phyloP scores from a whole-genome alignment of 805 yeast species.

The Zygotorulaspora sp. region DNA sequence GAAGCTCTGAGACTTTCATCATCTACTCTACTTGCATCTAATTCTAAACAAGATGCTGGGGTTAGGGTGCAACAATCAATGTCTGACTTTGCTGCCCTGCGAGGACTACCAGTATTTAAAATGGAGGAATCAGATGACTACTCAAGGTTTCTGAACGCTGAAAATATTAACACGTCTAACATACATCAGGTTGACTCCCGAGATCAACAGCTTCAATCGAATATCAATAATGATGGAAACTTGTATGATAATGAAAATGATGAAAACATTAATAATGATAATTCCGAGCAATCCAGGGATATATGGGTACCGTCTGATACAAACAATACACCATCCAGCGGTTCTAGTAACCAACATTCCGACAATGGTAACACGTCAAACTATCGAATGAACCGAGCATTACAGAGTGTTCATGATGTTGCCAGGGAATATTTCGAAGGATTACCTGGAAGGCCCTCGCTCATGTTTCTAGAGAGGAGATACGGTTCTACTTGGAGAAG shows the following conservation, averaged over 20 bases:
- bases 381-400: conserved; percentile 26
- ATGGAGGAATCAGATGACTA: conserved; percentile 4
- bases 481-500: conserved; percentile 32
- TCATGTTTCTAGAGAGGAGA: conserved; percentile 25
- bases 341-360: background rate
- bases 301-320: conserved; percentile 1
- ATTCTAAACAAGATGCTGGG: conserved; percentile 5
- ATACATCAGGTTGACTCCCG: background rate
- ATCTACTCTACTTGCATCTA: conserved; percentile 8
- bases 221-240: background rate
- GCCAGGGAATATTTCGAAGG: conserved; percentile 33
- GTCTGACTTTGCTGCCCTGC: conserved; percentile 6
- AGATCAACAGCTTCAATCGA: background rate
- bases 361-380: conserved; percentile 3
- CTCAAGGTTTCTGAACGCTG: conserved; percentile 1
- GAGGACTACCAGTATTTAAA: conserved; percentile 6
- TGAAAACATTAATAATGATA: background rate
- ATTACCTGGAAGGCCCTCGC: conserved; percentile 27
- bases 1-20: conserved; percentile 14
- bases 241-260: conserved; percentile 5
- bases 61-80: conserved; percentile 5
- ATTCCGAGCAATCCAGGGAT: too few species aligned
- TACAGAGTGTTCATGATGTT: conserved; percentile 25
- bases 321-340: background rate
- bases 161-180: background rate